A percentile compares a stretch with the other conserved stretches of the same genome.
Evolutionary conservation across 73 alveolate genomes (phyloP).

Genomic region (Symbiodinium natans): DNA sequence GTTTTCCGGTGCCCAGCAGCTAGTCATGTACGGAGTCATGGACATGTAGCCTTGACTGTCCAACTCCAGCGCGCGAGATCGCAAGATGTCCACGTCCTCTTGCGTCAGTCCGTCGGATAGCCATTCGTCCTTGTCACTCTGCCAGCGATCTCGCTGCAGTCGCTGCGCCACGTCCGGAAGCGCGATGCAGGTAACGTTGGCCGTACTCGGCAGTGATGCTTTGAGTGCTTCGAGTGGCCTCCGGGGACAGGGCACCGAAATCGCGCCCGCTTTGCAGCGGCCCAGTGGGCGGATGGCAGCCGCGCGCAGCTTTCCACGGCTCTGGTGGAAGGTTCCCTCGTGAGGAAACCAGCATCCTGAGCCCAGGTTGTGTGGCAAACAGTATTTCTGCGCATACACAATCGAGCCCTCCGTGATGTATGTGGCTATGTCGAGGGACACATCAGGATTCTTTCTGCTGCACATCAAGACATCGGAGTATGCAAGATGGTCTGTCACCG

Average conservation of each 20-base stretch:
- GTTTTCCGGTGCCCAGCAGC: too few relatives aligned
- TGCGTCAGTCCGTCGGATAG: background rate
- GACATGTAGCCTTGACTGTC: background rate
- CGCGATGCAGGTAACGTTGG: background rate
- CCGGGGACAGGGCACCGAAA: background rate
- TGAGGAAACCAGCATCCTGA: background rate
- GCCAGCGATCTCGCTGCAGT: too few relatives aligned
- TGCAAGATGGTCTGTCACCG: background rate
- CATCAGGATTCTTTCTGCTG: background rate
- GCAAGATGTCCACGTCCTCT: background rate
- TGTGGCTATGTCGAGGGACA: background rate
- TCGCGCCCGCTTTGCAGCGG: background rate
- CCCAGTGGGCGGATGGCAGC: background rate
- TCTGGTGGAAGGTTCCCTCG: background rate
- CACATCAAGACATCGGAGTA: background rate
- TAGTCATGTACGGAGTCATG: background rate
- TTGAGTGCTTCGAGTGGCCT: background rate
- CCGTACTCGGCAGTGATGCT: background rate
- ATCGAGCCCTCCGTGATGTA: background rate
- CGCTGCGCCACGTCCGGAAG: background rate
- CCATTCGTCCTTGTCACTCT: background rate
- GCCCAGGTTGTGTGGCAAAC: background rate
- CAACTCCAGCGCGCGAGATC: background rate
- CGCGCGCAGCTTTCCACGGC: background rate
- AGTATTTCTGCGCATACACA: background rate